Base-by-base conservation (phyloP, 2,329 filamentous ascomycete species). In the Penicillium sp. region DNA sequence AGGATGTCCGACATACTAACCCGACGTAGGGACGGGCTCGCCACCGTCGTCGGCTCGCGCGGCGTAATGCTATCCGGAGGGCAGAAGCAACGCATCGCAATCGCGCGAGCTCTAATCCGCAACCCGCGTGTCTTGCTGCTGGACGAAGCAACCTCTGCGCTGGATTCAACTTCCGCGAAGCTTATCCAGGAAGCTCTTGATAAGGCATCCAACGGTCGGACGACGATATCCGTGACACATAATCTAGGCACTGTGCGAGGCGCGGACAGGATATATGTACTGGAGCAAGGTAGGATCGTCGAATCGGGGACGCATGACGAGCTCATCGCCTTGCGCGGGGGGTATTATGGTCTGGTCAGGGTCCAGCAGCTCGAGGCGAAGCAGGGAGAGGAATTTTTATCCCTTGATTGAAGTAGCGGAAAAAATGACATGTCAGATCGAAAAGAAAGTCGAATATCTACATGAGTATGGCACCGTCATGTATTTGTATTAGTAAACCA, bases 211-310 rank as follows among this genome's bases (percentile, higher is more conserved):
- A 89, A 91, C 82, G 91, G 88, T 41, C 85, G 92, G 55, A 96
- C 92, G 8, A 97, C 93, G 0, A 93, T 97, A 64, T 93, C 93
- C 0, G 93, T 97, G 0, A 93, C 93, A 1, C 93, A 97, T 78
- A 84, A 93, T 21, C 80, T 97, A 4, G 91, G 88, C 72, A 97
- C 93, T 0, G 96, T 97, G 63, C 92, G 96, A 74, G 92, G 93
- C 73, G 93, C 93, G 0, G 93, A 97, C 73, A 79, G 93, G 55
- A 97, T 97, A 68, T 97, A 93, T 67, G 93, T 97, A 8, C 92
- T 97, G 73, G 92, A 96, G 74, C 87, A 91, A 68, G 93, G 93
- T 2, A 84, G 86, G 60, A 85, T 97, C 44, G 90, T 93, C 1
- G 93, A 97, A 81, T 83, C 85, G 67, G 93, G 93, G 2, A 91